Base-by-base conservation (phyloP, 2,329 filamentous ascomycete genomes). In the Monosporascus sp. region DNA sequence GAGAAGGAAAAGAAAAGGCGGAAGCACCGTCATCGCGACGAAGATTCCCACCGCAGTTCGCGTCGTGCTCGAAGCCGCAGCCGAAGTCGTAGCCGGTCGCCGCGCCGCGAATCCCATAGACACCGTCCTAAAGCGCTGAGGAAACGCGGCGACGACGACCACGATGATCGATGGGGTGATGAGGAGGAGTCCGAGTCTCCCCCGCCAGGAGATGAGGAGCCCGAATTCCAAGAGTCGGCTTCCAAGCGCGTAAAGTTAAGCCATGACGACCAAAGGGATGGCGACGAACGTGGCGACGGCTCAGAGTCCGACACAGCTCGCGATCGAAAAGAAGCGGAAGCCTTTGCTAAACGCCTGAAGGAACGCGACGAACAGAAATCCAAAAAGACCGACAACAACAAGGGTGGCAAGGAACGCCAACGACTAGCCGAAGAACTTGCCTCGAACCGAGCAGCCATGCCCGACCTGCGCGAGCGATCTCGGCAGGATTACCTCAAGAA, bases 401-500 rank as follows among this genome's bases (percentile, higher is more conserved):
- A 74, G 47, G 79, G 81, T 17, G 76, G 82, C 8, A 81, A 81
- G 1, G 78, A 85, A 56, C 75, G 86, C 48, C 75, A 85, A 55
- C 77, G 80, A 1, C 69, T 89, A 53, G 85, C 83, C 11, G 84
- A 88, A 55, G 85, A 91, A 66, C 78, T 85, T 4, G 79, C 81
- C 38, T 82, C 87, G 6, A 79, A 87, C 53, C 79, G 78, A 56
- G 84, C 85, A 8, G 88, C 88, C n/a, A 79, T 96, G 67, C 84
- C 86, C 3, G 91, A 95, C 56, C 72, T 97, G 18, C 82, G 94
- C 43, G 78, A 94, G 64, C 83, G 90, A 35, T 96, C 92, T 3
- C 83, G 94, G 55, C 92, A 97, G 66, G 87, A 94, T 60, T 99
- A 99, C 66, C 78, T 99, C 31, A 90, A 91, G 70, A 97, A 99